Evolutionary conservation across 2,329 filamentous ascomycete species (phyloP), one percentile per base, ranked within the genome.

Genomic region (Trichophyton equinum): DNA sequence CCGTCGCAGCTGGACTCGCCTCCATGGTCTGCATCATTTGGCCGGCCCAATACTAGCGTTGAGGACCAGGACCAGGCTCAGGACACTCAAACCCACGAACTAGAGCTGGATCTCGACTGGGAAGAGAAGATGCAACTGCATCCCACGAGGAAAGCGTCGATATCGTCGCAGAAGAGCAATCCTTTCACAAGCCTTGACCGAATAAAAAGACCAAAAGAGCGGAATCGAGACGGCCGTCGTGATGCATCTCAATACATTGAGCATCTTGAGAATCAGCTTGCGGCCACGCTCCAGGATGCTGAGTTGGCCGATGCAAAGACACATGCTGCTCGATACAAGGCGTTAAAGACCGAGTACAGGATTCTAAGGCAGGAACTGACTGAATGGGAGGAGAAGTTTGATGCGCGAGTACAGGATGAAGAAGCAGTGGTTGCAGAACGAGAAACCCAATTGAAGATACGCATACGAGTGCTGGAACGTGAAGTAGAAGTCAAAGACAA

Each of bases 211-310:
- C 57, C 27, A 33, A 47, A 47, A 9, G 42, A 20, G 22, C 33
- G 22, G 38, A 47, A 33, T 20, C 57, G 57, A 33, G 57, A 59
- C 15, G 57, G 57, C 18, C 74, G 72, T 62, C 73, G 71, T 59
- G 76, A 78, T 62, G 72, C 73, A 8, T 70, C 74, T 27, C 71
- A 74, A 60, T 79, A 80, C 65, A 77, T 80, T 62, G 76, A 79
- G 57, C 76, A 79, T 66, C 73, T 80, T 11, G 78, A 80, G 61
- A 68, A 71, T 20, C 75, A 79, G 64, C 67, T 80, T 25, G 72
- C 73, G 18, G 68, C 74, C 15, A 70, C 73, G 9, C 73, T 78
- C 49, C 68, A 68, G 6, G 73, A 73, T 60, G 64, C 75, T 40
- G 71, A 74, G 22, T 69, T 73, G 15, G 67, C 73, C 56, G 73